phyloP scores from a whole-genome alignment of 2,329 filamentous ascomycete genomes.

The Arthrobotrys musiformis region DNA sequence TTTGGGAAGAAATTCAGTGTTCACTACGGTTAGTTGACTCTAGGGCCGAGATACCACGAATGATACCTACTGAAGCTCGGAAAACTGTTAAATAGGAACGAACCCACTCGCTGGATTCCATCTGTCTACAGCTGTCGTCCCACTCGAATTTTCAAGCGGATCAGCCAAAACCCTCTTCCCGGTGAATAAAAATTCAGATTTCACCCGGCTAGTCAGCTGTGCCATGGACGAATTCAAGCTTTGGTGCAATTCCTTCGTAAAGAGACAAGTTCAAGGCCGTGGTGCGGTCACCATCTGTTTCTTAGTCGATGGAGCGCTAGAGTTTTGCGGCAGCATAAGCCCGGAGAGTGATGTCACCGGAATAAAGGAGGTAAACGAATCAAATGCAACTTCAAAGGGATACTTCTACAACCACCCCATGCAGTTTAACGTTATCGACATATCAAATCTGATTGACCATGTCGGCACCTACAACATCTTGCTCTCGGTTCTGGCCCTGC shows the following conservation, averaged over 20 bases:
- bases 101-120: slow-evolving; percentile 71
- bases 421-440: slow-evolving; percentile 70
- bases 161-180: background rate
- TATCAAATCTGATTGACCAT: slow-evolving; percentile 66
- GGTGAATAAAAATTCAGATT: background rate
- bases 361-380: background rate
- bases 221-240: slow-evolving; percentile 26
- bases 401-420: slow-evolving; percentile 59
- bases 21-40: slow-evolving; percentile 21
- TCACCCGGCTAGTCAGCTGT: background rate
- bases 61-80: background rate
- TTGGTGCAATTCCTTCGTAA: slow-evolving; percentile 6
- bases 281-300: slow-evolving; percentile 10
- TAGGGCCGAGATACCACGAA: background rate
- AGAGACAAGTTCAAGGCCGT: background rate
- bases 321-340: slow-evolving; percentile 18
- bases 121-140: slow-evolving; percentile 66
- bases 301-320: slow-evolving; percentile 41
- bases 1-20: slow-evolving; percentile 28
- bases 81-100: slow-evolving; percentile 59
- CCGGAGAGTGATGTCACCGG: background rate
- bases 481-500: slow-evolving; percentile 65
- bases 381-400: slow-evolving; percentile 57
- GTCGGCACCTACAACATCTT: slow-evolving; percentile 66
- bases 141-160: slow-evolving; percentile 48